Conservation (phyloP, 768 basidiomycete genomes). For the Cantharellus cinnabarinus region DNA sequence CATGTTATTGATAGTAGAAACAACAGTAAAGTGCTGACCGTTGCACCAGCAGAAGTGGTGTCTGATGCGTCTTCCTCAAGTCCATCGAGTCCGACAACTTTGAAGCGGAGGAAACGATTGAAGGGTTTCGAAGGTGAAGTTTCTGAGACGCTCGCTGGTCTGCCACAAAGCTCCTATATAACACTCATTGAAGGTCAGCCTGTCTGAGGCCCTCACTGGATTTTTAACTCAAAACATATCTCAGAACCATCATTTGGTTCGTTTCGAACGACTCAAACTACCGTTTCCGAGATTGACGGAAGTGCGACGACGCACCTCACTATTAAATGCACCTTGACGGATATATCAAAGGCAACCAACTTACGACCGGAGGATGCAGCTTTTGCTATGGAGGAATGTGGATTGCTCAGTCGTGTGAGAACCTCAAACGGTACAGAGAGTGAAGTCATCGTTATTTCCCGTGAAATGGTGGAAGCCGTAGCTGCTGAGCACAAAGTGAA, state of each 20-base stretch:
- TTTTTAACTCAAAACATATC: not conserved
- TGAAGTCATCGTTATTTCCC: slow-evolving; percentile 34
- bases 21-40: not conserved
- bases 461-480: slow-evolving; percentile 47
- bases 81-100: not conserved
- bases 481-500: slow-evolving; percentile 53
- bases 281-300: not conserved
- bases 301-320: slow-evolving; percentile 31
- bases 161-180: slow-evolving; percentile 13
- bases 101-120: slow-evolving; percentile 4
- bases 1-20: not conserved
- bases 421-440: slow-evolving; percentile 12
- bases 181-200: slow-evolving; percentile 17
- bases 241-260: slow-evolving; percentile 7
- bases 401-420: slow-evolving; percentile 33
- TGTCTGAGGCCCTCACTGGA: slow-evolving; percentile 7
- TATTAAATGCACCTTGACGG: slow-evolving; percentile 48
- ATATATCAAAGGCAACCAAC: slow-evolving; percentile 62
- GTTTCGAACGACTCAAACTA: slow-evolving; percentile 35
- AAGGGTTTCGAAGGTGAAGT: slow-evolving; percentile 10
- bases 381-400: slow-evolving; percentile 75
- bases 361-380: slow-evolving; percentile 70
- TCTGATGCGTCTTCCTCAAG: not conserved
- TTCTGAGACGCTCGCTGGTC: slow-evolving; percentile 13
- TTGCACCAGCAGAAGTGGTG: not conserved